Percentiles rank a stretch among this genome's conserved stretches.
These are phyloP conservation scores for Isoetes taiwanensis DNA, from an alignment of 75 land plant genomes.

Conservation along the genomic window DNA sequence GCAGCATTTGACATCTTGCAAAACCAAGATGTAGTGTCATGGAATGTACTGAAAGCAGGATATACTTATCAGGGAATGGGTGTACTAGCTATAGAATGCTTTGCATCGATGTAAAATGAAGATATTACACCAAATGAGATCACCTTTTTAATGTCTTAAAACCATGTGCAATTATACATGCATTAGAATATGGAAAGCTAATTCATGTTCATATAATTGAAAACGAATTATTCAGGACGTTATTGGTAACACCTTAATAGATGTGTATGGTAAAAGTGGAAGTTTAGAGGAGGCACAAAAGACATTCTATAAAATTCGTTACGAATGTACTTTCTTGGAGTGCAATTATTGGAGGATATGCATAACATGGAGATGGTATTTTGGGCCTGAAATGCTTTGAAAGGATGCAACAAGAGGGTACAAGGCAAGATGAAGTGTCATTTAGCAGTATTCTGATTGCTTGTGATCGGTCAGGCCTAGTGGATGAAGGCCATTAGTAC, in stretches of 20 bases:
- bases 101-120: conserved; percentile 19
- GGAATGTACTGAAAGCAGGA: conserved; percentile 47
- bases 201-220: neutral
- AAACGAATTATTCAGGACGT: neutral
- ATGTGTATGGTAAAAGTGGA: conserved; percentile 25
- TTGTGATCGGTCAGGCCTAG: conserved; percentile 25
- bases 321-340: conserved; percentile 38
- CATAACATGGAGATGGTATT: conserved; percentile 7
- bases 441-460: conserved; percentile 13
- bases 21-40: conserved; percentile 26
- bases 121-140: conserved; percentile 28
- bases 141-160: conserved; percentile 1
- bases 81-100: conserved; percentile 25
- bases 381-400: conserved; percentile 12
- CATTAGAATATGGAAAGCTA: neutral
- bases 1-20: conserved; percentile 22
- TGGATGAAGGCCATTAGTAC: conserved; percentile 18
- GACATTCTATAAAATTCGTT: conserved; percentile 18
- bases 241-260: conserved; percentile 9
- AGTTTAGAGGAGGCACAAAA: conserved; percentile 5
- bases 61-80: conserved; percentile 45
- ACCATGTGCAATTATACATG: neutral
- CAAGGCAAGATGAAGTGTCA: conserved; percentile 10
- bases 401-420: conserved; percentile 8
- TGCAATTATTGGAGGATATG: conserved; percentile 21